A percentile compares a stretch with the other conserved stretches of the same genome.
These are phyloP conservation scores for Evansstolkia leycettana DNA, from an alignment of 495 filamentous ascomycete genomes.

Conservation along the genomic window DNA sequence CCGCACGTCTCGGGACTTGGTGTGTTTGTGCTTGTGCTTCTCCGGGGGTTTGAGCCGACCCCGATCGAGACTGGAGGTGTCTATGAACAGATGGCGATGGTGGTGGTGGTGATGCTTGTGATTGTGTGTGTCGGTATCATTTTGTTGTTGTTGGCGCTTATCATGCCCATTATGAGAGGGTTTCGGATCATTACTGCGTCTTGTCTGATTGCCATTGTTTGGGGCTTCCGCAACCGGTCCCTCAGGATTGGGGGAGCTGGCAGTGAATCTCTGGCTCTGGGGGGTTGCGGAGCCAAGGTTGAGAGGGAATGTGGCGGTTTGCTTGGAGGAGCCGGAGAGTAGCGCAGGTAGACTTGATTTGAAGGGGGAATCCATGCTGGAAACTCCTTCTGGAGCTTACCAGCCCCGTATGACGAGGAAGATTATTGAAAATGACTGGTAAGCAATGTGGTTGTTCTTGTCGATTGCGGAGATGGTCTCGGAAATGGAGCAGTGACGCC, in stretches of 20 bases:
- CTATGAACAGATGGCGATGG: slow-evolving; percentile 9
- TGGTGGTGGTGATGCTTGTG: slow-evolving; percentile 9
- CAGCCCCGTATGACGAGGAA: too few relatives aligned
- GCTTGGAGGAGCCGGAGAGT: slow-evolving; percentile 6
- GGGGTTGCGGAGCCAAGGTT: slow-evolving; percentile 18
- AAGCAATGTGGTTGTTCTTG: too few relatives aligned
- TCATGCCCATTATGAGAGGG: slow-evolving; percentile 1
- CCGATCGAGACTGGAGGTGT: slow-evolving; percentile 10
- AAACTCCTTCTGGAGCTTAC: too few relatives aligned
- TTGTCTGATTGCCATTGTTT: background rate
- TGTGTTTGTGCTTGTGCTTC: slow-evolving; percentile 18
- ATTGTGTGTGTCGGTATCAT: slow-evolving; percentile 1
- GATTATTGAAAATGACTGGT: too few relatives aligned
- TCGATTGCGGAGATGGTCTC: too few relatives aligned
- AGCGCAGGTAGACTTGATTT: slow-evolving; percentile 3
- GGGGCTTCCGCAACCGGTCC: slow-evolving; percentile 4
- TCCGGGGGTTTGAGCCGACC: slow-evolving; percentile 8
- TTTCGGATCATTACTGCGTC: background rate
- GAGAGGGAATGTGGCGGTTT: slow-evolving; percentile 7
- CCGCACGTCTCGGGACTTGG: slow-evolving; percentile 25
- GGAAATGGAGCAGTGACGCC: too few relatives aligned
- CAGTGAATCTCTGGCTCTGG: slow-evolving; percentile 4
- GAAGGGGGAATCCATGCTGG: slow-evolving; percentile 16
- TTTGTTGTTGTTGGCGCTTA: background rate
- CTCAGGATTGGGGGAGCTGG: slow-evolving; percentile 7